These are phyloP conservation scores for Raffaelea arxii DNA, from an alignment of 2,329 filamentous ascomycete species.

Conservation along the genomic window DNA sequence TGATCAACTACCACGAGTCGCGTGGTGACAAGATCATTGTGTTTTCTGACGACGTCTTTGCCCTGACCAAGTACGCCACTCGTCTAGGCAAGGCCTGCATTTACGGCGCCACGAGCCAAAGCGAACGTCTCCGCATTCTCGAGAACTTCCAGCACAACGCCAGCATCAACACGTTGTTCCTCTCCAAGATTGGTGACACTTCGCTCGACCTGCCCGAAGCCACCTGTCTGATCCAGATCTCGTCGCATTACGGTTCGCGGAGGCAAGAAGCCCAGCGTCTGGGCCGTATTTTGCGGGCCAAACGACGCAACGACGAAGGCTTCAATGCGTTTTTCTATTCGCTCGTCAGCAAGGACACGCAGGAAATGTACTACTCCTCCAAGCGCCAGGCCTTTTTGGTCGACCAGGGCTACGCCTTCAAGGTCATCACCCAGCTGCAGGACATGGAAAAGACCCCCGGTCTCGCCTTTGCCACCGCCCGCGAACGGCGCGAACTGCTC, in stretches of 20 bases:
- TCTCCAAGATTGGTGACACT: constrained; percentile 96
- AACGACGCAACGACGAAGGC: constrained; percentile 91
- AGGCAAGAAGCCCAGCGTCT: constrained; percentile 92
- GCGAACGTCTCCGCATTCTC: constrained; percentile 76
- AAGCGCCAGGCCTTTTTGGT: constrained; percentile 96
- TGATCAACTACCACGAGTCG: constrained; percentile 96
- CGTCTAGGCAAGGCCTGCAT: constrained; percentile 84
- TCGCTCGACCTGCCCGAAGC: constrained; percentile 96
- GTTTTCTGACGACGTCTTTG: constrained; percentile 95
- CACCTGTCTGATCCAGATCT: constrained; percentile 94
- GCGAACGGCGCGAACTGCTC: constrained; percentile 76
- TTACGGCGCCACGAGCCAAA: constrained; percentile 77
- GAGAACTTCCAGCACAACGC: constrained; percentile 95
- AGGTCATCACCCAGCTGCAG: constrained; percentile 91
- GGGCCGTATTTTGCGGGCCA: constrained; percentile 87
- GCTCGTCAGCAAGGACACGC: constrained; percentile 91
- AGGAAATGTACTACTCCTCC: constrained; percentile 96
- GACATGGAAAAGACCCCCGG: constrained; percentile 78
- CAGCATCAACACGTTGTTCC: constrained; percentile 81
- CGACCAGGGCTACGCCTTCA: constrained; percentile 97
- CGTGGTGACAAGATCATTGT: constrained; percentile 97
- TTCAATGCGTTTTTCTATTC: constrained; percentile 99
- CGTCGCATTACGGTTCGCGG: constrained; percentile 92
- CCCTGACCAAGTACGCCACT: constrained; percentile 73
- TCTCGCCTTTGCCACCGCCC: constrained; percentile 68